Base-by-base conservation (phyloP, 768 basidiomycete species). In the Hirschioporus abietinus region DNA sequence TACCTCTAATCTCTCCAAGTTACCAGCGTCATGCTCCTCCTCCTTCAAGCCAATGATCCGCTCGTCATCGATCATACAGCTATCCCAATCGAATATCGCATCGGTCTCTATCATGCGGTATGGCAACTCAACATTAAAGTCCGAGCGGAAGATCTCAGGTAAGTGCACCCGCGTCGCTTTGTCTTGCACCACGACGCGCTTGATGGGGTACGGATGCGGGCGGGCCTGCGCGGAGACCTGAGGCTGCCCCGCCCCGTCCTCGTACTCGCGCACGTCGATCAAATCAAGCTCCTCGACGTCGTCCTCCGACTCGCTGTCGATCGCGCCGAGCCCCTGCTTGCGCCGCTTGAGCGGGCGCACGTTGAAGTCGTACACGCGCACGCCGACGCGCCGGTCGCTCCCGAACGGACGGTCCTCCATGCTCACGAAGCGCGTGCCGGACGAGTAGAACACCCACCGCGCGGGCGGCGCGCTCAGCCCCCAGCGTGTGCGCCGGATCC, bases 381-480 rank as follows among this genome's bases (percentile, higher is more conserved):
- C 42, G 42, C 42, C 42, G 42, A 52, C 42, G 12, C 42, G 42
- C 12, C 30, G 30, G 30, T 30, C 30, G 30, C 30, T 30, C 30
- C 30, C 30, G 30, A 30, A 30, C 8, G 42, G 42, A 3, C 42
- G 42, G 3, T 52, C 42, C 24, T 61, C 60, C 60, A 61, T 61
- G 25, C 25, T 25, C 7, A 24, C 60, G 60, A 61, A 61, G 25
- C 60, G 24, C 60, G 24, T 17, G 24, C 60, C 60, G 60, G 5
- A 24, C 60, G 60, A 12, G 30, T 24, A 61, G 60, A 4, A 61
- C 30, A 61, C 60, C 60, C 60, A 61, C 30, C 60, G 24, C 25
- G 60, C 25, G 30, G 60, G 60, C 60, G 60, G 60, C 30, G 60
- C 60, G 60, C 60, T 34, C 15, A 61, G 60, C 30, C 60, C 60